Conservation (phyloP, 139 green algal genomes). For the Ettlia oleoabundans region DNA sequence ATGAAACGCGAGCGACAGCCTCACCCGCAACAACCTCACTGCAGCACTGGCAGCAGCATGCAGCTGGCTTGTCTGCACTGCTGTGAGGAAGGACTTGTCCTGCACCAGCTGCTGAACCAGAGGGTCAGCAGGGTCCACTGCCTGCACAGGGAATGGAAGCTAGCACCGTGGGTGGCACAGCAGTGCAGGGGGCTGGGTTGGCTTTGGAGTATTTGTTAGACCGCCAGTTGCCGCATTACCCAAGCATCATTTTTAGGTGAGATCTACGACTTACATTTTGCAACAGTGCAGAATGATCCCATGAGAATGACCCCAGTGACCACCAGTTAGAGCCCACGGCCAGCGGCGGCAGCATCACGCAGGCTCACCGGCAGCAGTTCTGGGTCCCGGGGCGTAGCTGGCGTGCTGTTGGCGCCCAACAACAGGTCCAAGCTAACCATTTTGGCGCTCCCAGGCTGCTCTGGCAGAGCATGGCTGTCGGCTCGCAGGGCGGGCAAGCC, state of each 20-base stretch:
- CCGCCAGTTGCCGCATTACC: too few species aligned
- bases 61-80: conserved; percentile 48
- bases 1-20: too few species aligned
- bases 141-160: conserved; percentile 12
- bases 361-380: conserved; percentile 12
- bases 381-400: conserved; percentile 13
- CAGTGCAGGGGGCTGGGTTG: not conserved
- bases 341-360: too few species aligned
- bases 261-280: too few species aligned
- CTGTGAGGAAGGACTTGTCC: conserved; percentile 39
- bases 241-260: too few species aligned
- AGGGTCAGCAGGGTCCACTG: conserved; percentile 19
- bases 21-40: conserved; percentile 39
- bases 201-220: too few species aligned
- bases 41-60: conserved; percentile 49
- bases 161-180: not conserved
- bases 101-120: conserved; percentile 41
- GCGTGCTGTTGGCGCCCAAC: not conserved
- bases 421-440: conserved; percentile 11
- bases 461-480: not conserved
- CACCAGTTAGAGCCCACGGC: too few species aligned
- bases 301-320: too few species aligned
- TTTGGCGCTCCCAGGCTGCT: conserved; percentile 1
- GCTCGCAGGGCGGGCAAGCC: conserved; percentile 1
- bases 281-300: too few species aligned